Evolutionary conservation across 768 basidiomycete genomes (phyloP).

Genomic region (Coprinopsis strossmayeri): DNA sequence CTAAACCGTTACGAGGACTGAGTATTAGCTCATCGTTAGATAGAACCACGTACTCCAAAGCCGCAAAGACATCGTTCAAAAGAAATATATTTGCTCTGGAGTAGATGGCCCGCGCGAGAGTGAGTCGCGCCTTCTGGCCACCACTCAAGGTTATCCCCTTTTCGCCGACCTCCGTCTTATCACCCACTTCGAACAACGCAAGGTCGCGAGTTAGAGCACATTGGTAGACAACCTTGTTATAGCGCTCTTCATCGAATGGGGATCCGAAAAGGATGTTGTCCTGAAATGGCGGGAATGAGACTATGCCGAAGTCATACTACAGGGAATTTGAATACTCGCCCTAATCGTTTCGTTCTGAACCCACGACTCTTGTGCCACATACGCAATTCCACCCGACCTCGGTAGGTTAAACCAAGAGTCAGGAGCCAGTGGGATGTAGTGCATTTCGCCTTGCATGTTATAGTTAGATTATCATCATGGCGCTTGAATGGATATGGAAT

Average conservation of each 20-base stretch:
- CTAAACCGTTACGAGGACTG: slow-evolving; percentile 14
- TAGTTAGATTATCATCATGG: background rate
- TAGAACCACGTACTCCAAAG: slow-evolving; percentile 35
- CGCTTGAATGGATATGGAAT: background rate
- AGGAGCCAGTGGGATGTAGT: slow-evolving; percentile 42
- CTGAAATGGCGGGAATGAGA: slow-evolving; percentile 6
- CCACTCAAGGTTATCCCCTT: slow-evolving; percentile 50
- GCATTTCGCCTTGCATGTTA: slow-evolving; percentile 44
- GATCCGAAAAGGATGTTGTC: slow-evolving; percentile 79
- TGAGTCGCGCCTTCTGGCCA: slow-evolving; percentile 39
- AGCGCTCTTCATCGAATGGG: slow-evolving; percentile 66
- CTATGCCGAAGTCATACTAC: background rate
- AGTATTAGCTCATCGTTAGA: background rate
- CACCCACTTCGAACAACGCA: slow-evolving; percentile 56
- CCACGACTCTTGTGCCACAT: slow-evolving; percentile 78
- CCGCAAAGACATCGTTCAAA: slow-evolving; percentile 67
- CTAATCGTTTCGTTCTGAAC: slow-evolving; percentile 69
- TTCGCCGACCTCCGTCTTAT: slow-evolving; percentile 63
- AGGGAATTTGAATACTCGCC: slow-evolving; percentile 16
- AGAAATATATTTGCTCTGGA: slow-evolving; percentile 52
- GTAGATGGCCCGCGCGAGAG: slow-evolving; percentile 38
- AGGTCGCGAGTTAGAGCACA: slow-evolving; percentile 69
- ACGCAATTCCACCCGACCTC: slow-evolving; percentile 57
- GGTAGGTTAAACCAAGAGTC: slow-evolving; percentile 63
- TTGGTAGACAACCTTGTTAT: slow-evolving; percentile 66